Evolutionary conservation across 2,329 filamentous ascomycete genomes (phyloP).

Genomic region (Karstenula rhodostoma): DNA sequence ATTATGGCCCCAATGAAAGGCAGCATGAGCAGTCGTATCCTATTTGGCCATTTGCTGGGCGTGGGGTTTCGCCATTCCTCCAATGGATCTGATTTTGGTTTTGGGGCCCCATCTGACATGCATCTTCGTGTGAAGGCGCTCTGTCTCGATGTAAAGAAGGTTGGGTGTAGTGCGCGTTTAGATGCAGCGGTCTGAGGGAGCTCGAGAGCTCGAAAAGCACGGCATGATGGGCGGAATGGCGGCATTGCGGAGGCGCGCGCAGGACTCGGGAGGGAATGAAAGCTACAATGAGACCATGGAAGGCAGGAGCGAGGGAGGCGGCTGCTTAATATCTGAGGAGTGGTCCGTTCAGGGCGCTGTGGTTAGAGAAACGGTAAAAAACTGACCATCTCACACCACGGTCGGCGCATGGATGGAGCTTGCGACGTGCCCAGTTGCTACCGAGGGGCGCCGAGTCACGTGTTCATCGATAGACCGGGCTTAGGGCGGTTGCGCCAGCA

Average conservation of each 20-base stretch:
- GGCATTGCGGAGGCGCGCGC: conserved; percentile 38
- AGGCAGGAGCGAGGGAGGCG: background rate
- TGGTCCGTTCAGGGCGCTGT: conserved; percentile 18
- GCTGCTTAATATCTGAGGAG: conserved; percentile 8
- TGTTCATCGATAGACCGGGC: conserved; percentile 3
- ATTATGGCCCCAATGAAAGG: conserved; percentile 62
- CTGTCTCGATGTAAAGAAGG: conserved; percentile 24
- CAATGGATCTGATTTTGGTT: conserved; percentile 38
- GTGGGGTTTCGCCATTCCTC: conserved; percentile 45
- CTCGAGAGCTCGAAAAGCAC: conserved; percentile 37
- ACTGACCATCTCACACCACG: conserved; percentile 41
- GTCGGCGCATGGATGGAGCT: conserved; percentile 36
- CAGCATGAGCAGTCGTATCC: conserved; percentile 56
- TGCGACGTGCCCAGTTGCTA: no score
- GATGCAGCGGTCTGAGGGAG: conserved; percentile 37
- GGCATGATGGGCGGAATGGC: conserved; percentile 36
- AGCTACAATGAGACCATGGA: conserved; percentile 29
- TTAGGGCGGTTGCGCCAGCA: background rate
- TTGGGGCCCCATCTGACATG: conserved; percentile 30
- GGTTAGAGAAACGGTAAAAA: conserved; percentile 18
- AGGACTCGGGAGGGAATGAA: conserved; percentile 5
- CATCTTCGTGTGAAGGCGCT: conserved; percentile 26
- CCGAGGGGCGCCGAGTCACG: conserved; percentile 12
- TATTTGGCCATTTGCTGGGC: conserved; percentile 49
- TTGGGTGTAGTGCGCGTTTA: conserved; percentile 29